These are phyloP conservation scores for Neonectria hederae DNA, from an alignment of 2,329 filamentous ascomycete genomes.

Conservation along the genomic window DNA sequence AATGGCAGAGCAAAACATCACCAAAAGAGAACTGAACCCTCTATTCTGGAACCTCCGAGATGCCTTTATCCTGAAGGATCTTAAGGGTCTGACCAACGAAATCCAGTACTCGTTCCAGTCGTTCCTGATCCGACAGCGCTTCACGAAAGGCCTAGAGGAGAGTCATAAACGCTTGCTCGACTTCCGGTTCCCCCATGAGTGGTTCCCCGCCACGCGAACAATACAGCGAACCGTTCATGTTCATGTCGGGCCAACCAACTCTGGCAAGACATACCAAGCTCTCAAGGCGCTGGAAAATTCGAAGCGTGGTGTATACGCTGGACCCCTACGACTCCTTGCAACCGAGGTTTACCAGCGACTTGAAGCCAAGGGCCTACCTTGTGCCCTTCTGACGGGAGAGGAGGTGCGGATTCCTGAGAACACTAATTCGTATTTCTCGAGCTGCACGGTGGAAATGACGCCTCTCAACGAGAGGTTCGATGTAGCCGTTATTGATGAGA, in stretches of 20 bases:
- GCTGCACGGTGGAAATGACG: slow-evolving; percentile 94
- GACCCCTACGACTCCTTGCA: slow-evolving; percentile 86
- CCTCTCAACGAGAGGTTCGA: slow-evolving; percentile 70
- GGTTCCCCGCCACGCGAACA: slow-evolving; percentile 85
- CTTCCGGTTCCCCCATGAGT: slow-evolving; percentile 88
- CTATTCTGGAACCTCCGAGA: slow-evolving; percentile 67
- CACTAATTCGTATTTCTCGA: slow-evolving; percentile 69
- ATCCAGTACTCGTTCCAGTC: slow-evolving; percentile 75
- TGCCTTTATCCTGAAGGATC: slow-evolving; percentile 65
- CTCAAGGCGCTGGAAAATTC: slow-evolving; percentile 83
- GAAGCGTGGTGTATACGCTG: slow-evolving; percentile 84
- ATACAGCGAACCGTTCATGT: slow-evolving; percentile 87
- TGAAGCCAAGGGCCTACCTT: slow-evolving; percentile 77
- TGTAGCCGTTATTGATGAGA: slow-evolving; percentile 97
- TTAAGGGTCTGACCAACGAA: slow-evolving; percentile 62
- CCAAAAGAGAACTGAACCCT: slow-evolving; percentile 57
- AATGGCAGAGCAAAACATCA: slow-evolving; percentile 52
- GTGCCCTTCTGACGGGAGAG: slow-evolving; percentile 89
- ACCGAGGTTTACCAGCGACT: slow-evolving; percentile 96
- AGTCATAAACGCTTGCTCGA: slow-evolving; percentile 77
- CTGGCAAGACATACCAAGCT: slow-evolving; percentile 96
- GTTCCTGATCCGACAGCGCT: slow-evolving; percentile 66
- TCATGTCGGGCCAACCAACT: slow-evolving; percentile 97
- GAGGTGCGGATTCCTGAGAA: slow-evolving; percentile 77
- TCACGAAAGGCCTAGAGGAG: slow-evolving; percentile 64